phyloP scores from a whole-genome alignment of 1,284 basidiomycete species.

The Fomitiporia mediterranea region DNA sequence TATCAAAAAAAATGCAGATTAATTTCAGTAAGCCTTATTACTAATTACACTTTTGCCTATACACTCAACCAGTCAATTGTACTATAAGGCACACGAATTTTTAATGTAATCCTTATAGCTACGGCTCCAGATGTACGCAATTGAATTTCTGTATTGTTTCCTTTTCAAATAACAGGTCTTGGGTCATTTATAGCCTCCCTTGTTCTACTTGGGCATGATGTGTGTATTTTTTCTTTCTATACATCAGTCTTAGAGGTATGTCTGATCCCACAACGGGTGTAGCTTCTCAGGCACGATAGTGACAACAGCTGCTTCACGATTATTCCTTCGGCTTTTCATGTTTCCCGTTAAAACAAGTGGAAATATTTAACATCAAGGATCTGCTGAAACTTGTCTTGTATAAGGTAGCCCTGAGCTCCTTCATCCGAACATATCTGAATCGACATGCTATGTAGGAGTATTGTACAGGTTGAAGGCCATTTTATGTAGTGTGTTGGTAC shows the following conservation, averaged over 20 bases:
- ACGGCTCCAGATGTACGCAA: conserved; percentile 1
- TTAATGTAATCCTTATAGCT: conserved; percentile 13
- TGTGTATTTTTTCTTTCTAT: neutral
- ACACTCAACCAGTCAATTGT: neutral
- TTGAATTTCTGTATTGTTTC: neutral
- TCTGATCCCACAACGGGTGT: no score
- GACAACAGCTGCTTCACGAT: conserved; percentile 6
- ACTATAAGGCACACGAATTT: neutral
- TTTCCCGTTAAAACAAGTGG: no score
- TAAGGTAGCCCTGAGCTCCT: no score
- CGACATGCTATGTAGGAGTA: no score
- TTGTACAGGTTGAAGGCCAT: no score
- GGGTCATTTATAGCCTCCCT: neutral
- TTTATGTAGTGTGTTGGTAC: no score
- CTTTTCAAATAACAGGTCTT: neutral
- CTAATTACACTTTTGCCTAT: neutral
- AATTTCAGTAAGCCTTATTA: no score
- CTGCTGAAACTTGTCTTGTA: no score
- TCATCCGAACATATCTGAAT: no score
- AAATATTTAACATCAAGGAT: no score
- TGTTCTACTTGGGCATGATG: conserved; percentile 11
- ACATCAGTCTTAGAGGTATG: neutral
- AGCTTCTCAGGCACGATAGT: conserved; percentile 14
- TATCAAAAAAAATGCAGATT: no score
- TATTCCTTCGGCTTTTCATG: conserved; percentile 1